phyloP scores from a whole-genome alignment of 2,329 filamentous ascomycete species.

The Sporothrix curviconia region DNA sequence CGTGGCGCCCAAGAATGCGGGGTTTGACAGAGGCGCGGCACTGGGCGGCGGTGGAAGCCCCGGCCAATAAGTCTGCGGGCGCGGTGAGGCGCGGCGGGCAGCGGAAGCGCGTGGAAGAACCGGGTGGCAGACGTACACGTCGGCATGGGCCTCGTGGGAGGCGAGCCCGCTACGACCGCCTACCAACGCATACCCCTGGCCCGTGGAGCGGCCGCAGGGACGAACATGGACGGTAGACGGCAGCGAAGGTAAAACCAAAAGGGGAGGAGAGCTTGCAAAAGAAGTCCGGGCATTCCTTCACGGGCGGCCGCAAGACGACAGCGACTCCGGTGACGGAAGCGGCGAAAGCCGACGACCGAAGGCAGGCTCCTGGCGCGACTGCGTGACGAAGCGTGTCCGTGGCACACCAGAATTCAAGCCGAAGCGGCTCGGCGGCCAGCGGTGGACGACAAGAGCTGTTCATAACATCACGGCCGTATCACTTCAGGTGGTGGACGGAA shows the following conservation, averaged over 20 bases:
- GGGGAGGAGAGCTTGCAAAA: conserved; percentile 32
- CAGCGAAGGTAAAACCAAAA: neutral
- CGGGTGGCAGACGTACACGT: conserved; percentile 60
- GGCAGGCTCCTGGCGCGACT: conserved; percentile 46
- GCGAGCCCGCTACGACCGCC: conserved; percentile 25
- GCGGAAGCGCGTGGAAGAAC: conserved; percentile 45
- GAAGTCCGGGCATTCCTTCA: conserved; percentile 65
- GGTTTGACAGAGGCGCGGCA: conserved; percentile 22
- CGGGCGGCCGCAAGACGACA: conserved; percentile 30
- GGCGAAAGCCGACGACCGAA: conserved; percentile 32
- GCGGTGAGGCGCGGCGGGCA: conserved; percentile 58
- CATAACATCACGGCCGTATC: conserved; percentile 75
- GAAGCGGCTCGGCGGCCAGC: conserved; percentile 66
- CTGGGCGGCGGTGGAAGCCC: conserved; percentile 56
- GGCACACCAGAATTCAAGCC: conserved; percentile 99
- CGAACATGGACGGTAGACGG: neutral
- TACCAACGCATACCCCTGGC: conserved; percentile 56
- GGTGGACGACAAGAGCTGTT: conserved; percentile 67
- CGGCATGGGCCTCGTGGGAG: conserved; percentile 55
- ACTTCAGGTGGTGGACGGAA: too few relatives aligned
- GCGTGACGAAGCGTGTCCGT: conserved; percentile 83
- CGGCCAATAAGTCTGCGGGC: conserved; percentile 58
- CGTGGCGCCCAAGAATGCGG: conserved; percentile 41
- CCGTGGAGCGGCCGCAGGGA: conserved; percentile 42
- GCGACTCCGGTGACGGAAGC: conserved; percentile 13